Evolutionary conservation across 2,329 filamentous ascomycete genomes (phyloP).

Genomic region (Nothophaeocryptopus gaeumannii): DNA sequence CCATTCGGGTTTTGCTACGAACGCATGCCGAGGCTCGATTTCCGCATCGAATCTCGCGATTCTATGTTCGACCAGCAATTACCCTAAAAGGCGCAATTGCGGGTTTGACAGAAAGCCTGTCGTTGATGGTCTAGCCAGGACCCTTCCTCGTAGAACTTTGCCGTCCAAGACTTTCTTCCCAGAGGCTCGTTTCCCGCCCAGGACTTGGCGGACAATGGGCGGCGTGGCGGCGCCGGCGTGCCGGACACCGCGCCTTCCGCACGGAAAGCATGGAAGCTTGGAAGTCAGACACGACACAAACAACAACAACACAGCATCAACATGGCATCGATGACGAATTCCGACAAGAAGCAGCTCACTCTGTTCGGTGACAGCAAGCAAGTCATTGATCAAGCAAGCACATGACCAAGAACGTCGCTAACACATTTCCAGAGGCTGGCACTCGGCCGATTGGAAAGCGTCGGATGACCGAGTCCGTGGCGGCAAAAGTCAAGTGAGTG

Average conservation of each 20-base stretch:
- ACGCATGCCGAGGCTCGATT: too few relatives aligned
- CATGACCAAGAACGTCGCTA: background rate
- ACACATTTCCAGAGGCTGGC: conserved; percentile 54
- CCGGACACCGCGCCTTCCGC: background rate
- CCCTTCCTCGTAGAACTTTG: too few relatives aligned
- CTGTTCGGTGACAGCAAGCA: conserved; percentile 37
- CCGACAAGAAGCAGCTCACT: conserved; percentile 17
- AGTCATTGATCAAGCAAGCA: conserved; percentile 1
- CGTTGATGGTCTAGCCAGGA: too few relatives aligned
- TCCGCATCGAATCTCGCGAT: too few relatives aligned
- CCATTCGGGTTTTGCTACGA: too few relatives aligned
- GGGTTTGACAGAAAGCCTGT: too few relatives aligned
- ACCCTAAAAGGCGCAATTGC: too few relatives aligned
- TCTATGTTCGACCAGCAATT: too few relatives aligned
- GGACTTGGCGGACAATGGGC: too few relatives aligned
- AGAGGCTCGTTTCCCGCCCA: too few relatives aligned
- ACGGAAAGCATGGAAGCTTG: background rate
- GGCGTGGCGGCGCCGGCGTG: background rate
- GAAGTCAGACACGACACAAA: too few relatives aligned
- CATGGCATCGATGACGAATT: background rate
- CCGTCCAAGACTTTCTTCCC: too few relatives aligned
- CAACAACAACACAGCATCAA: background rate
- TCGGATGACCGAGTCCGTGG: conserved; percentile 77
- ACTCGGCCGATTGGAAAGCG: conserved; percentile 60
- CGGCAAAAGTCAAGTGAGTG: conserved; percentile 58